Evolutionary conservation across 208 protist species (phyloP).

Genomic region (Naegleria gruberi): DNA sequence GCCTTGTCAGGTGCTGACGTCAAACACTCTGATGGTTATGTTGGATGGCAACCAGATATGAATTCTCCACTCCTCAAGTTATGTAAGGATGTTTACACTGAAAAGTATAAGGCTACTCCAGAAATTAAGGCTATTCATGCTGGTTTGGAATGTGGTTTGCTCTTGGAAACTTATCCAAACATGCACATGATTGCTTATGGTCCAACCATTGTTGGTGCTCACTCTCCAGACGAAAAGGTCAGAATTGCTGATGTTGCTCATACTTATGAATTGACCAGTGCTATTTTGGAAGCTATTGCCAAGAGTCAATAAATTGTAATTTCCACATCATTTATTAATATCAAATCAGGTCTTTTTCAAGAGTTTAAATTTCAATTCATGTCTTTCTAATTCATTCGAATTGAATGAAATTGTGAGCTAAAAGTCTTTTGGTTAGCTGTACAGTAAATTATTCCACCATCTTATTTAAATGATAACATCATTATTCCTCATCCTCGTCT

Average conservation of each 20-base stretch:
- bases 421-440: too few species aligned
- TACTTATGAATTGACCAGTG: not conserved
- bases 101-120: not conserved
- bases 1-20: not conserved
- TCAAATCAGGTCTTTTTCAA: too few species aligned
- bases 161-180: constrained; percentile 6
- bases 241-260: not conserved
- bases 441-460: too few species aligned
- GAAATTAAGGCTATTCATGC: constrained; percentile 17
- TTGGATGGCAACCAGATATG: constrained; percentile 24
- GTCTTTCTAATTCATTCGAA: too few species aligned
- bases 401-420: too few species aligned
- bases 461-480: too few species aligned
- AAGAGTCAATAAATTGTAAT: not conserved
- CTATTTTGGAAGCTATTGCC: not conserved
- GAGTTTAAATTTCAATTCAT: too few species aligned
- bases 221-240: constrained; percentile 13
- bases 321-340: too few species aligned
- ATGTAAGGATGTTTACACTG: not conserved
- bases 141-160: constrained; percentile 23
- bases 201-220: constrained; percentile 11
- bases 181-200: constrained; percentile 24
- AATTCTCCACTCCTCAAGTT: not conserved
- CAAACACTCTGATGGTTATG: not conserved
- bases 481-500: too few species aligned